Percentiles rank a stretch among this genome's conserved stretches.
Evolutionary conservation across 2,329 filamentous ascomycete species (phyloP).

Genomic region (Penicillium janthinellum): DNA sequence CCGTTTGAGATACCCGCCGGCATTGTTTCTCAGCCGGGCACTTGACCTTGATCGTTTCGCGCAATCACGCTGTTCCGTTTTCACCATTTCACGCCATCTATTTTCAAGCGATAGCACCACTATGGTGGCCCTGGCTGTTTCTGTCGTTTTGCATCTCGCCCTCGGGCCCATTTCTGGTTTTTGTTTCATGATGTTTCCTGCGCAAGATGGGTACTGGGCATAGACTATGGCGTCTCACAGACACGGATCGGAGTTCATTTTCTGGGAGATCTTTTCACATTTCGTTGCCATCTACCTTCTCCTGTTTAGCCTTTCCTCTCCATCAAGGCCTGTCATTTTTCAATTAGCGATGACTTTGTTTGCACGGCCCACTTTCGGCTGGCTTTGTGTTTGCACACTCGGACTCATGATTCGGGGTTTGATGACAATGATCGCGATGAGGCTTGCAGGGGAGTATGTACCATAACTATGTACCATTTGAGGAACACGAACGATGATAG

Average conservation of each 20-base stretch:
- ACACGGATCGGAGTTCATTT: constrained; percentile 26
- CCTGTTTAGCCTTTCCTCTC: neutral
- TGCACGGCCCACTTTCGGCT: neutral
- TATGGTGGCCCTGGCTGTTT: constrained; percentile 1
- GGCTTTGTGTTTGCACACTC: neutral
- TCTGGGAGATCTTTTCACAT: neutral
- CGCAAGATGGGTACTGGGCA: constrained; percentile 22
- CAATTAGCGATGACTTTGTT: neutral
- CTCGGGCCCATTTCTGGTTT: constrained; percentile 3
- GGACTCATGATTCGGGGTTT: constrained; percentile 12
- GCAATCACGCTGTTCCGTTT: neutral
- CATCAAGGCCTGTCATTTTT: neutral
- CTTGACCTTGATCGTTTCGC: neutral
- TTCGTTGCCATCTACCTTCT: constrained; percentile 1
- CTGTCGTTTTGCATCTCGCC: constrained; percentile 9
- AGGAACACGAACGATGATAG: constrained; percentile 18
- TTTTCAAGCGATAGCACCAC: constrained; percentile 7
- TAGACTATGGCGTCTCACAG: constrained; percentile 28
- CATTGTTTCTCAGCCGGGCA: constrained; percentile 3
- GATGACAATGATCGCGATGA: constrained; percentile 20
- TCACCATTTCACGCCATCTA: constrained; percentile 2
- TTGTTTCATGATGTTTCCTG: constrained; percentile 4
- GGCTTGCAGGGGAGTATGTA: constrained; percentile 27
- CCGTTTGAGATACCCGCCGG: constrained; percentile 19
- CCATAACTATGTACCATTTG: constrained; percentile 28